These are phyloP conservation scores for Aspergillus fructus DNA, from an alignment of 2,329 filamentous ascomycete species.

Conservation along the genomic window DNA sequence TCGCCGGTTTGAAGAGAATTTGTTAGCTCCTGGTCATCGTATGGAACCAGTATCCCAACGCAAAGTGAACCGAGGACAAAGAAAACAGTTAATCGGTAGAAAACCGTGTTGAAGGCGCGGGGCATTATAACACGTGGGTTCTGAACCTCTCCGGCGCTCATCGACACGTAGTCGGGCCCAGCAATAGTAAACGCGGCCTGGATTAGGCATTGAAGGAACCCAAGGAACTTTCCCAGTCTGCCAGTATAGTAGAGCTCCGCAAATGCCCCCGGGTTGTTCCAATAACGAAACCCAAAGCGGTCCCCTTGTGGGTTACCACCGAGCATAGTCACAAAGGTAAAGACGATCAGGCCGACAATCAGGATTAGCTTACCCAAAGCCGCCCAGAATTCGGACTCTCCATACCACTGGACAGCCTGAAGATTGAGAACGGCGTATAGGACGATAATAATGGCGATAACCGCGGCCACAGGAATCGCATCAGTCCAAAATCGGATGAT, in stretches of 20 bases:
- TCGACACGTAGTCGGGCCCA: slow-evolving; percentile 61
- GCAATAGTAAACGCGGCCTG: slow-evolving; percentile 64
- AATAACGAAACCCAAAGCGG: slow-evolving; percentile 66
- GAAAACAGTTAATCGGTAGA: slow-evolving; percentile 70
- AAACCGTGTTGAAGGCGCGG: slow-evolving; percentile 70
- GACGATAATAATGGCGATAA: slow-evolving; percentile 29
- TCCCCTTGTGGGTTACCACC: slow-evolving; percentile 71
- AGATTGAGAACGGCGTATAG: slow-evolving; percentile 33
- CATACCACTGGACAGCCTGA: slow-evolving; percentile 7
- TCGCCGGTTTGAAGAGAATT: slow-evolving; percentile 32
- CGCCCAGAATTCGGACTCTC: slow-evolving; percentile 15
- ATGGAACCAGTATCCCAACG: slow-evolving; percentile 66
- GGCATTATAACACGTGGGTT: slow-evolving; percentile 68
- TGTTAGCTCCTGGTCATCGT: slow-evolving; percentile 53
- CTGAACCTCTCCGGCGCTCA: slow-evolving; percentile 63
- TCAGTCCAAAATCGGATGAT: slow-evolving; percentile 43
- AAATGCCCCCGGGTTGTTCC: slow-evolving; percentile 27
- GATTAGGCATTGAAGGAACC: slow-evolving; percentile 65
- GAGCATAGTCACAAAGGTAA: slow-evolving; percentile 76
- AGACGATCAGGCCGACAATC: slow-evolving; percentile 64
- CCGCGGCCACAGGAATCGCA: slow-evolving; percentile 37
- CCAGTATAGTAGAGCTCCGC: slow-evolving; percentile 58
- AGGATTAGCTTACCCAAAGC: slow-evolving; percentile 57
- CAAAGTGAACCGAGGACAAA: slow-evolving; percentile 69
- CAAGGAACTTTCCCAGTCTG: slow-evolving; percentile 52